phyloP scores from a whole-genome alignment of 257 asterid genomes.

The Gardenia jasminoides region DNA sequence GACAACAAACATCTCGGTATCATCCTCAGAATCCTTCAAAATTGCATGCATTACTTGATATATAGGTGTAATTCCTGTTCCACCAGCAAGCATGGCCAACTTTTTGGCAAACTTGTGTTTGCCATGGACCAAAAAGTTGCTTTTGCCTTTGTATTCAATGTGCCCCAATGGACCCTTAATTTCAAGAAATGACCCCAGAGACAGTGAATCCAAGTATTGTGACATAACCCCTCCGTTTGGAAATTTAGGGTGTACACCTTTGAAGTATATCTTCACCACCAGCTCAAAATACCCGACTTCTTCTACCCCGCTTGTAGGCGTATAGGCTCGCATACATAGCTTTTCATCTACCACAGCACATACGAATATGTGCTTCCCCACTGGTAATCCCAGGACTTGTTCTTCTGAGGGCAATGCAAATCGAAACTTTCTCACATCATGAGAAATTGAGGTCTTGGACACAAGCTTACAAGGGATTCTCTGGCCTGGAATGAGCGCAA shows the following conservation, averaged over 20 bases:
- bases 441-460: conserved; percentile 53
- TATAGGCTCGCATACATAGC: conserved; percentile 93
- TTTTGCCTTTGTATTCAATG: conserved; percentile 72
- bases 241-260: conserved; percentile 66
- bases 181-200: conserved; percentile 54
- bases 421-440: conserved; percentile 63
- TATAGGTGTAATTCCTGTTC: conserved; percentile 85
- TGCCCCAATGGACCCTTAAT: conserved; percentile 91
- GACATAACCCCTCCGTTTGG: conserved; percentile 93
- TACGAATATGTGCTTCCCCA: conserved; percentile 79
- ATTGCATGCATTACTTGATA: conserved; percentile 90
- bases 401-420: conserved; percentile 70
- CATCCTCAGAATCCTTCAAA: conserved; percentile 72
- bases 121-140: conserved; percentile 59
- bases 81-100: conserved; percentile 89
- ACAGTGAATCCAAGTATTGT: conserved; percentile 56
- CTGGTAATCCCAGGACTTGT: conserved; percentile 67
- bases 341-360: conserved; percentile 64
- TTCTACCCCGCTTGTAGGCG: conserved; percentile 70
- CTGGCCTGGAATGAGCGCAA: conserved; percentile 63
- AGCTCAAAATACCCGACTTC: conserved; percentile 70
- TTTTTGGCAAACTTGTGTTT: conserved; percentile 61
- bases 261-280: conserved; percentile 71
- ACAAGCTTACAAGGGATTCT: conserved; percentile 70
- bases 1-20: conserved; percentile 68